These are phyloP conservation scores for Fulvia fulva DNA, from an alignment of 2,329 filamentous ascomycete genomes.

Conservation along the genomic window DNA sequence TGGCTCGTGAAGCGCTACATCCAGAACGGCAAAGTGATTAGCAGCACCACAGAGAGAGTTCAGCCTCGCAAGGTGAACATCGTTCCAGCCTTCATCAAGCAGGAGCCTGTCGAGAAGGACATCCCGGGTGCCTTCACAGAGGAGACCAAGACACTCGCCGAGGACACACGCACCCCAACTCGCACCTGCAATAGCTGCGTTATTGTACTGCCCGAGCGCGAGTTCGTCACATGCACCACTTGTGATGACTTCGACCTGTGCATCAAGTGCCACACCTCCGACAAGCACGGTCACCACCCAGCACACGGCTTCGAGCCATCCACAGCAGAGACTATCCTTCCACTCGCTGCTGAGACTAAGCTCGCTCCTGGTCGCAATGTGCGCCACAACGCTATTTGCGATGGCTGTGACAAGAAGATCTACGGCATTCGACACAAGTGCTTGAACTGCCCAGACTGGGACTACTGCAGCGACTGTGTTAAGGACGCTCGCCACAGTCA, in stretches of 20 bases:
- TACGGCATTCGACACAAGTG: conserved; percentile 93
- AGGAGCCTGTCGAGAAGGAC: conserved; percentile 34
- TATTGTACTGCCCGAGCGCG: conserved; percentile 60
- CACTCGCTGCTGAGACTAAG: conserved; percentile 59
- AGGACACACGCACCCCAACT: conserved; percentile 39
- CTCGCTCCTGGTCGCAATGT: conserved; percentile 76
- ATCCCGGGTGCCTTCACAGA: conserved; percentile 45
- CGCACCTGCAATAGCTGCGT: conserved; percentile 73
- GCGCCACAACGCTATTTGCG: conserved; percentile 84
- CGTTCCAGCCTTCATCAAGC: conserved; percentile 21
- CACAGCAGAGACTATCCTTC: conserved; percentile 59
- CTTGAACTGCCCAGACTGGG: conserved; percentile 94
- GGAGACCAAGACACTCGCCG: conserved; percentile 40
- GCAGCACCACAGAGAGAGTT: conserved; percentile 80
- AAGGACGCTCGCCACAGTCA: conserved; percentile 65
- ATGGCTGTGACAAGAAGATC: conserved; percentile 87
- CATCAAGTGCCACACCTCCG: conserved; percentile 69
- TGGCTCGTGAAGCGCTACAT: conserved; percentile 93
- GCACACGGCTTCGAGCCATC: conserved; percentile 74
- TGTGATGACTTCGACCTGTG: conserved; percentile 95
- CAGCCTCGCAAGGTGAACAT: conserved; percentile 35
- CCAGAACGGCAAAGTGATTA: conserved; percentile 71
- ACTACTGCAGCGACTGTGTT: conserved; percentile 80
- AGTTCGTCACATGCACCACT: conserved; percentile 78
- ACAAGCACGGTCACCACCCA: conserved; percentile 86